Base-by-base conservation (phyloP, 805 yeast species). In the Starmerella floris region DNA sequence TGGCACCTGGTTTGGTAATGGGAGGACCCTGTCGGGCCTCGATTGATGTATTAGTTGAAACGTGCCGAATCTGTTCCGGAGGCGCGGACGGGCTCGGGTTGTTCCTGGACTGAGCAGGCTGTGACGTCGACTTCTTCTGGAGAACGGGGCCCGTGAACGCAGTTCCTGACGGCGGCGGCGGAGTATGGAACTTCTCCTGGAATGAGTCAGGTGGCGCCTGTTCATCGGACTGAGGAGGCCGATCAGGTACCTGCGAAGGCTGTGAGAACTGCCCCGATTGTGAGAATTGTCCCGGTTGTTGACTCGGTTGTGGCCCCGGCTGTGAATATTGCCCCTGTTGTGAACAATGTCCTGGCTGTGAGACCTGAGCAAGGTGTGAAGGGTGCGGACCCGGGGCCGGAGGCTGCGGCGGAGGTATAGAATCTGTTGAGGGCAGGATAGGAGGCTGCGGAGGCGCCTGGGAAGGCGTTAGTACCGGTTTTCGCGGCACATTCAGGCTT, bases 401-500 rank as follows among this genome's bases (percentile, higher is more conserved):
- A n/a, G n/a, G n/a, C n/a, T n/a, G n/a, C n/a, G n/a, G n/a, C n/a
- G n/a, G n/a, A n/a, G n/a, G n/a, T n/a, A n/a, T n/a, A n/a, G n/a
- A n/a, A n/a, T n/a, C n/a, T n/a, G n/a, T n/a, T n/a, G n/a, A n/a
- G n/a, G n/a, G n/a, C n/a, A n/a, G n/a, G n/a, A n/a, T n/a, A 25
- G 28, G 13, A 8, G 28, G 28, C 28, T 8, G 28, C 11, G 28
- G 28, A 13, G 13, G 8, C 11, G 13, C 9, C 26, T 15, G 37
- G 19, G 13, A n/a, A 28, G 28, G 33, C 13, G 21, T 35, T 20
- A n/a, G 21, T 13, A 35, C 38, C 20, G 38, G 38, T 22, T 35
- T 35, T 11, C 38, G 26, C 19, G 28, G 38, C 9, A 35, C 21
- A 16, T 19, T 34, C 10, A 37, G 35, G 35, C 40, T 38, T n/a